Evolutionary conservation across 2,329 filamentous ascomycete species (phyloP).

Genomic region (Fusarium ambrosium): DNA sequence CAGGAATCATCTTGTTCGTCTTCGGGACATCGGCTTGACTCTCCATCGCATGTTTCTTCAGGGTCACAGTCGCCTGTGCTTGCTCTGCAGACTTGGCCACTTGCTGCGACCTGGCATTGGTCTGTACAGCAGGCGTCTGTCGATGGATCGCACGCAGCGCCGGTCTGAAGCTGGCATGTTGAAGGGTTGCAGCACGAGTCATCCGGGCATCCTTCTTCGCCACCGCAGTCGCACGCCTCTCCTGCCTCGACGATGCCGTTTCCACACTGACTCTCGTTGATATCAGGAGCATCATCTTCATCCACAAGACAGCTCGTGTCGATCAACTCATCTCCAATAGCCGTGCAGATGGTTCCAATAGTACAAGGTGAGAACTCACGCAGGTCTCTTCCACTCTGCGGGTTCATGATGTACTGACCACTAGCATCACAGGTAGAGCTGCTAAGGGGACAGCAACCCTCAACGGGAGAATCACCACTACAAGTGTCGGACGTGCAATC

Average conservation of each 20-base stretch:
- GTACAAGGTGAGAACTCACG: slow-evolving; percentile 83
- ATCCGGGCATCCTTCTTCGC: not conserved
- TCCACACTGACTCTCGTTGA: slow-evolving; percentile 83
- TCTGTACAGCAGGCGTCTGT: slow-evolving; percentile 28
- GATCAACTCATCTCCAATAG: slow-evolving; percentile 79
- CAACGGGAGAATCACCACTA: not conserved
- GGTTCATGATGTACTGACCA: slow-evolving; percentile 88
- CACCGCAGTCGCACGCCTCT: slow-evolving; percentile 29
- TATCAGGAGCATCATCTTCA: slow-evolving; percentile 81
- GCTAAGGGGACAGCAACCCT: slow-evolving; percentile 78
- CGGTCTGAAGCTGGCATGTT: slow-evolving; percentile 20
- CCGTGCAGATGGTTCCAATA: slow-evolving; percentile 88
- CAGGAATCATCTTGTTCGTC: slow-evolving; percentile 9
- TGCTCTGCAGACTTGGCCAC: slow-evolving; percentile 11
- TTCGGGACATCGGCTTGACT: slow-evolving; percentile 20
- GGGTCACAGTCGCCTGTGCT: slow-evolving; percentile 24
- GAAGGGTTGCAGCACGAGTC: slow-evolving; percentile 29
- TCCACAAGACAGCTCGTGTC: slow-evolving; percentile 79
- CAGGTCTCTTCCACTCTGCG: slow-evolving; percentile 77
- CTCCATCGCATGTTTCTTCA: slow-evolving; percentile 26
- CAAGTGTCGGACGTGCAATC: slow-evolving; percentile 34
- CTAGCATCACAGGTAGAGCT: slow-evolving; percentile 75
- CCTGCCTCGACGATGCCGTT: slow-evolving; percentile 65
- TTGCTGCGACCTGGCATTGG: slow-evolving; percentile 14
- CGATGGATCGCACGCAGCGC: slow-evolving; percentile 22